Evolutionary conservation across 192 early-diverging fungal genomes (phyloP), one percentile per base, ranked within the genome.

Genomic region (Thamnidium elegans): DNA sequence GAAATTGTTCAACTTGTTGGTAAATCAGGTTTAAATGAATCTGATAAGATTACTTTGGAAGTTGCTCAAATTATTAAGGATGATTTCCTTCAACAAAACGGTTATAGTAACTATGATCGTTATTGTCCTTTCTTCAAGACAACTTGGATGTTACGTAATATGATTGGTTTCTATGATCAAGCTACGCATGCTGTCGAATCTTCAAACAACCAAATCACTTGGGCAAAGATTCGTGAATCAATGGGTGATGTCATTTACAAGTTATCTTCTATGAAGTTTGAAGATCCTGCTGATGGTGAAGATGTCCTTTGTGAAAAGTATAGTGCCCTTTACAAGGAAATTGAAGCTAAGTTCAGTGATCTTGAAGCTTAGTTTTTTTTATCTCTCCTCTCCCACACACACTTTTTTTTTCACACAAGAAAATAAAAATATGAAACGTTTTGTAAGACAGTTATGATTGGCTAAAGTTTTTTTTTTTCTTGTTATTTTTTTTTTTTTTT

Each of bases 121-220:
- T 98, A 90, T 87, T 98, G 98, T 74, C 98, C 98, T 39, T 98
- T 99, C 87, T 99, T 91, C 86, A 99, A 99, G 87, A 98, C 98
- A 14, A 92, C 90, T 9, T 96, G 95, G 83, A 93, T 99, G 89
- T 85, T 99, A 77, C 84, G 93, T 58, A 98, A 99, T 83, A 90
- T 99, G 90, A 84, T 99, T 72, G 90, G 88, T 50, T 98, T 98
- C 75, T 95, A 97, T 80, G 94, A 90, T 61, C 89, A 91, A 64
- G 94, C 98, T 46, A 89, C 84, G 2, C 94, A 99, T 69, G 89
- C 92, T 8, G 96, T 99, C 46, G 98, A 99, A 80, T 87, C 91
- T 3, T 90, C 90, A 10, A 89, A 89, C 34, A 86, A 83, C 66
- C 89, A 91, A 68, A 84, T 98, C 64, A 94, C 96, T 2, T 99